These are phyloP conservation scores for Saccharum hybrid DNA, from an alignment of 202 grass and related monocot genomes.

Conservation along the genomic window DNA sequence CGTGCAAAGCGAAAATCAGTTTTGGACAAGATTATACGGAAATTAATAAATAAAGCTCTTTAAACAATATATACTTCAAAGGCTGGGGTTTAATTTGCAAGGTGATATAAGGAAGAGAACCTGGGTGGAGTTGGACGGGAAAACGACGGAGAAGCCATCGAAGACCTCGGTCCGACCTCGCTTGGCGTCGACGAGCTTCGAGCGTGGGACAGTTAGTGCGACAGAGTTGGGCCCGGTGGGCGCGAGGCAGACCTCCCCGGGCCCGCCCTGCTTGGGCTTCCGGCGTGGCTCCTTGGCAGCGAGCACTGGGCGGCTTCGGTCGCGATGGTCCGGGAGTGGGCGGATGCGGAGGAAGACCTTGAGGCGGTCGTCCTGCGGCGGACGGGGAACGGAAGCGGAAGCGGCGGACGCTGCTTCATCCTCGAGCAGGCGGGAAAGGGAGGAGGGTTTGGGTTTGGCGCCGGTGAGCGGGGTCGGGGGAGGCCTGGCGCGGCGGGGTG, in stretches of 20 bases:
- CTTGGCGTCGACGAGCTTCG: conserved; percentile 61
- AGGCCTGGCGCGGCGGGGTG: conserved; percentile 55
- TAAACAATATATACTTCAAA: no score
- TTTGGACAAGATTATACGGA: no score
- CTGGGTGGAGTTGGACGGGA: conserved; percentile 70
- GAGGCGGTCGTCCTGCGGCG: conserved; percentile 40
- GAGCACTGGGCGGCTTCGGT: not conserved
- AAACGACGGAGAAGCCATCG: conserved; percentile 82
- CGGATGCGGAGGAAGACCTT: conserved; percentile 91
- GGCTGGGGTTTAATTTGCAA: no score
- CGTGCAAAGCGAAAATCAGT: no score
- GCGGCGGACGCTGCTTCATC: conserved; percentile 12
- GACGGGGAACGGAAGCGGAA: conserved; percentile 2
- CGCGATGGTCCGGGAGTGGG: conserved; percentile 32
- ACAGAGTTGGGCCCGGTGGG: conserved; percentile 65
- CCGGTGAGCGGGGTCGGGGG: conserved; percentile 41
- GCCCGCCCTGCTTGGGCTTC: conserved; percentile 30
- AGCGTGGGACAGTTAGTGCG: conserved; percentile 65
- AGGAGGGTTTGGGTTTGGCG: conserved; percentile 26
- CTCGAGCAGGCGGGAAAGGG: conserved; percentile 43
- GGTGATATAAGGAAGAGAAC: conserved; percentile 21
- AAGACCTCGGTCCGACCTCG: conserved; percentile 73
- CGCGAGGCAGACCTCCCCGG: conserved; percentile 50
- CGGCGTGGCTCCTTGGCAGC: conserved; percentile 38
- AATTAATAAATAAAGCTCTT: no score